Conservation (phyloP, 441 rosid genomes). For the Arabidopsis hybrid region DNA sequence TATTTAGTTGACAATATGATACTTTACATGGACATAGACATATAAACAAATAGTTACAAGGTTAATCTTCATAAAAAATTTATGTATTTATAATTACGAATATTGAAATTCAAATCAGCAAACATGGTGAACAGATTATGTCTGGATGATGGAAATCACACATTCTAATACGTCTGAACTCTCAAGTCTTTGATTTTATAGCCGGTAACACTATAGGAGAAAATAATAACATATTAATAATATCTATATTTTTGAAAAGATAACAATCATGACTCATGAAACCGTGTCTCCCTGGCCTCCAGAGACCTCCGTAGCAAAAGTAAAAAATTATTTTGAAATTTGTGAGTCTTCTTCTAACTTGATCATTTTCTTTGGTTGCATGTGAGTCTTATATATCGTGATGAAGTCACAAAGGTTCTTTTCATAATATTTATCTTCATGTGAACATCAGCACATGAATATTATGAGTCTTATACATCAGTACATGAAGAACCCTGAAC, state of each 20-base stretch:
- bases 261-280: not conserved
- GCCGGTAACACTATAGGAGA: not conserved
- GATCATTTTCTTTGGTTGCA: not conserved
- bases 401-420: not conserved
- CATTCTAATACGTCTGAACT: slow-evolving; percentile 1
- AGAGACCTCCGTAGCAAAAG: not conserved
- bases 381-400: not conserved
- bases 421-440: not conserved
- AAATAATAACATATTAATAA: not conserved
- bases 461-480: too few relatives aligned
- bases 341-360: not conserved
- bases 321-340: not conserved
- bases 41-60: not conserved
- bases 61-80: not conserved
- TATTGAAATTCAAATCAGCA: not conserved
- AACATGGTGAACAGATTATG: not conserved
- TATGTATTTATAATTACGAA: not conserved
- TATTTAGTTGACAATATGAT: not conserved
- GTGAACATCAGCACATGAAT: too few relatives aligned
- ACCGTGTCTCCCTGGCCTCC: not conserved
- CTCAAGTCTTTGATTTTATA: not conserved
- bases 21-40: not conserved
- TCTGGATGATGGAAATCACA: not conserved
- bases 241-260: too few relatives aligned
- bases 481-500: not conserved